Conservation (phyloP, 805 yeast species). For the Candida anglica region DNA sequence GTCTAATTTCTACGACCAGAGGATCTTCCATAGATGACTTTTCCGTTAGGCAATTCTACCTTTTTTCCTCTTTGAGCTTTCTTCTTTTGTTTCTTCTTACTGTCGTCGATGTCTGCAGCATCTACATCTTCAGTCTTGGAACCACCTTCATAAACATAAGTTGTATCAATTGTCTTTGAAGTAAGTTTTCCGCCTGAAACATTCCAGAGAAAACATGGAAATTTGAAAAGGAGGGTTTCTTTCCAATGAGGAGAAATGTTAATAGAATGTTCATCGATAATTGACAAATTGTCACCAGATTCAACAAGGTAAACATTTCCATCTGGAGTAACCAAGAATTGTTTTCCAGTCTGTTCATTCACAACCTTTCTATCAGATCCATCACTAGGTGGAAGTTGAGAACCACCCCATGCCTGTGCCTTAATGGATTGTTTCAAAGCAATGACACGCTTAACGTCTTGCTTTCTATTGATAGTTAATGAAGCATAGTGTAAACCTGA, state of each 20-base stretch:
- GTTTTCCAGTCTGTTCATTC: slow-evolving; percentile 42
- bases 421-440: slow-evolving; percentile 49
- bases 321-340: slow-evolving; percentile 52
- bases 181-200: slow-evolving; percentile 32
- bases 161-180: slow-evolving; percentile 12
- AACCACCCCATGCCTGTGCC: slow-evolving; percentile 53
- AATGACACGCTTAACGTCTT: slow-evolving; percentile 55
- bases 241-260: slow-evolving; percentile 41
- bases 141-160: slow-evolving; percentile 8
- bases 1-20: slow-evolving; percentile 7
- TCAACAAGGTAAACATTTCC: slow-evolving; percentile 56
- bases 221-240: slow-evolving; percentile 43
- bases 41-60: slow-evolving; percentile 57
- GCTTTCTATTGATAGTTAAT: slow-evolving; percentile 49
- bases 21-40: slow-evolving; percentile 41
- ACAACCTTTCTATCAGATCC: slow-evolving; percentile 42
- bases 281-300: slow-evolving; percentile 33
- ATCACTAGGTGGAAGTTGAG: slow-evolving; percentile 46
- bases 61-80: slow-evolving; percentile 38
- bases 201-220: slow-evolving; percentile 45
- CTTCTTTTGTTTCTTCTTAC: slow-evolving; percentile 23
- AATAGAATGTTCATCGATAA: slow-evolving; percentile 46
- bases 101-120: slow-evolving; percentile 7
- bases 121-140: slow-evolving; percentile 7
- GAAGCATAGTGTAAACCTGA: slow-evolving; percentile 57